phyloP scores from a whole-genome alignment of 1,284 basidiomycete species.

The Ustilago xerochloae region DNA sequence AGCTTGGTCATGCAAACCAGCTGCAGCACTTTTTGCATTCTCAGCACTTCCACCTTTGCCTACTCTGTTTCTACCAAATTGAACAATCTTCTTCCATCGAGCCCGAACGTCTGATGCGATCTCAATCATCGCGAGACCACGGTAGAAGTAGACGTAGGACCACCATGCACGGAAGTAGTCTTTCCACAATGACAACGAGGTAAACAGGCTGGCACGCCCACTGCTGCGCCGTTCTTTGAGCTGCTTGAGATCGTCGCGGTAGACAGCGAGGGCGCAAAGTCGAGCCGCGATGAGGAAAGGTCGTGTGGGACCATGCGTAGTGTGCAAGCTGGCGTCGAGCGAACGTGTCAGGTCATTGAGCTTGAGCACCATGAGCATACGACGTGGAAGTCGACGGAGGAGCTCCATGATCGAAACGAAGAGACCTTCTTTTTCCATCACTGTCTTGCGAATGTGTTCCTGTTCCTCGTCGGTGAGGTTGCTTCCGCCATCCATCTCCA shows the following conservation, averaged over 20 bases:
- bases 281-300: slow-evolving; percentile 88
- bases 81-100: slow-evolving; percentile 44
- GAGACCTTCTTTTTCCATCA: slow-evolving; percentile 67
- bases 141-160: slow-evolving; percentile 62
- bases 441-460: slow-evolving; percentile 67
- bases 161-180: slow-evolving; percentile 72
- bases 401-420: slow-evolving; percentile 62
- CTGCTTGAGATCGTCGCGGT: slow-evolving; percentile 77
- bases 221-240: slow-evolving; percentile 61
- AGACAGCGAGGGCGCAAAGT: slow-evolving; percentile 86
- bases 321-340: slow-evolving; percentile 73
- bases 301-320: slow-evolving; percentile 71
- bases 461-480: slow-evolving; percentile 61
- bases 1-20: slow-evolving; percentile 52
- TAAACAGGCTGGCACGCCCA: slow-evolving; percentile 24
- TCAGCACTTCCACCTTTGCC: slow-evolving; percentile 42
- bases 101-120: slow-evolving; percentile 55
- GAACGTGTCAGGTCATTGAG: slow-evolving; percentile 70
- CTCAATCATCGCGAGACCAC: slow-evolving; percentile 63
- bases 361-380: slow-evolving; percentile 68
- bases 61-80: slow-evolving; percentile 33
- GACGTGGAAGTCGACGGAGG: slow-evolving; percentile 61
- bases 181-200: slow-evolving; percentile 56
- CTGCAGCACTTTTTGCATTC: slow-evolving; percentile 45
- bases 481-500: slow-evolving; percentile 59